phyloP scores from a whole-genome alignment of 2,329 filamentous ascomycete species.

The Colletotrichum caudatum region DNA sequence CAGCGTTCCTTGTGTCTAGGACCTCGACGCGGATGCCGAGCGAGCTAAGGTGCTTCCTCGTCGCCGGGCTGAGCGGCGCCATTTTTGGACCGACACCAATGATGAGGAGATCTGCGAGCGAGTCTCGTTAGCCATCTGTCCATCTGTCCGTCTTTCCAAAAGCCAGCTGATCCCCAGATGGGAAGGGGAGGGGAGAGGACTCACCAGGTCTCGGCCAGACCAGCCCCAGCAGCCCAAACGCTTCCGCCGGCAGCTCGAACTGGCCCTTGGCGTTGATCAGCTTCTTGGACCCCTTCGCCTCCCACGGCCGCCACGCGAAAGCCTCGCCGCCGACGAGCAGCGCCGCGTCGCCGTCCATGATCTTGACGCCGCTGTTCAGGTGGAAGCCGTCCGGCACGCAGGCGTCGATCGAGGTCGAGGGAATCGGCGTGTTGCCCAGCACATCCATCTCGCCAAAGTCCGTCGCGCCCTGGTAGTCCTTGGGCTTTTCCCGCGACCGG shows the following conservation, averaged over 20 bases:
- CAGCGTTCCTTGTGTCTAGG: constrained; percentile 92
- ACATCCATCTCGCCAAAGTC: constrained; percentile 85
- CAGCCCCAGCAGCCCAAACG: constrained; percentile 80
- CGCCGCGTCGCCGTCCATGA: constrained; percentile 77
- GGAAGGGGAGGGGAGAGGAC: constrained; percentile 49
- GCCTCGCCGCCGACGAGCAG: constrained; percentile 88
- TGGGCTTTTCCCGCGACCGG: constrained; percentile 8
- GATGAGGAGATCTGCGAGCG: constrained; percentile 80
- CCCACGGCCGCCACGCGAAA: constrained; percentile 90
- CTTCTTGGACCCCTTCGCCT: constrained; percentile 54
- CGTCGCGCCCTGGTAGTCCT: constrained; percentile 52
- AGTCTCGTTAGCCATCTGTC: constrained; percentile 11
- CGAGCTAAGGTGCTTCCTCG: constrained; percentile 77
- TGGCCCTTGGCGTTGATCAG: constrained; percentile 83
- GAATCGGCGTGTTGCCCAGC: constrained; percentile 78
- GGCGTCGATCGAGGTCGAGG: constrained; percentile 85
- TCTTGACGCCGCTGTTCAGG: constrained; percentile 82
- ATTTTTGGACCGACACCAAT: constrained; percentile 86
- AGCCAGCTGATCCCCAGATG: neutral
- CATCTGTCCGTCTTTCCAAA: neutral
- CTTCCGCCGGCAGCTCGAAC: constrained; percentile 78
- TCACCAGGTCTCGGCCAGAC: constrained; percentile 91
- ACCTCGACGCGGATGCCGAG: constrained; percentile 90
- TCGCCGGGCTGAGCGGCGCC: constrained; percentile 79
- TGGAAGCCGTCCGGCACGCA: constrained; percentile 88